These are phyloP conservation scores for Brachypodium distachyon DNA, from an alignment of 202 grass and related monocot genomes.

Conservation along the genomic window DNA sequence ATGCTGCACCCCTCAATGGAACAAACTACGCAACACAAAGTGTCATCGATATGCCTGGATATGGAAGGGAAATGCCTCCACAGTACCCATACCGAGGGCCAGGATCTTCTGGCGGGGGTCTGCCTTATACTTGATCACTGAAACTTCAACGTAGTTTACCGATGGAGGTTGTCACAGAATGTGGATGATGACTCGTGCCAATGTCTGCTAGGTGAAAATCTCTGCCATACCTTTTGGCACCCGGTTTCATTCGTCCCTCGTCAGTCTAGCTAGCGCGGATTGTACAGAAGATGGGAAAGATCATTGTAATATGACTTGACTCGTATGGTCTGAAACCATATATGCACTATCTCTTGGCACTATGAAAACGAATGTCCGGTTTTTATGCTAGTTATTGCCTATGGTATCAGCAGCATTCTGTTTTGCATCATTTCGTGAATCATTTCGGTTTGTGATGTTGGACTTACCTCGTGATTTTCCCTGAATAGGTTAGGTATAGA, in stretches of 20 bases:
- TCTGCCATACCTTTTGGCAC: neutral
- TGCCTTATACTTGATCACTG: neutral
- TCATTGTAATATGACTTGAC: neutral
- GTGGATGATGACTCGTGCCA: neutral
- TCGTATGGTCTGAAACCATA: neutral
- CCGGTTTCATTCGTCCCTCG: neutral
- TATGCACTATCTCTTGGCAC: neutral
- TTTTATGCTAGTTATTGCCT: neutral
- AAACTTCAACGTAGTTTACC: too few relatives aligned
- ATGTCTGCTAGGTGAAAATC: neutral
- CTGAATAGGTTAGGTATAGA: too few relatives aligned
- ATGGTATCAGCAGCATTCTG: neutral
- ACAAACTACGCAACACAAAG: slow-evolving; percentile 13
- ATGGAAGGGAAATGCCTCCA: slow-evolving; percentile 5
- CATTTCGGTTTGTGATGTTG: neutral
- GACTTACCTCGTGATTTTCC: neutral
- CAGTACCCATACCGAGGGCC: neutral
- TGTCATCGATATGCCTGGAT: neutral
- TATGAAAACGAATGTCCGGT: neutral
- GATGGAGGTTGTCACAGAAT: neutral
- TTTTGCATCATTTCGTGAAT: neutral
- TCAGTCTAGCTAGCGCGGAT: neutral
- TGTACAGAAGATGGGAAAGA: neutral
- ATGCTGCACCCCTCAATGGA: slow-evolving; percentile 37
- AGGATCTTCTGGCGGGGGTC: slow-evolving; percentile 3